A percentile compares a stretch with the other conserved stretches of the same genome.
These are phyloP conservation scores for Teratosphaeria zuluensis DNA, from an alignment of 2,329 filamentous ascomycete genomes.

Conservation along the genomic window DNA sequence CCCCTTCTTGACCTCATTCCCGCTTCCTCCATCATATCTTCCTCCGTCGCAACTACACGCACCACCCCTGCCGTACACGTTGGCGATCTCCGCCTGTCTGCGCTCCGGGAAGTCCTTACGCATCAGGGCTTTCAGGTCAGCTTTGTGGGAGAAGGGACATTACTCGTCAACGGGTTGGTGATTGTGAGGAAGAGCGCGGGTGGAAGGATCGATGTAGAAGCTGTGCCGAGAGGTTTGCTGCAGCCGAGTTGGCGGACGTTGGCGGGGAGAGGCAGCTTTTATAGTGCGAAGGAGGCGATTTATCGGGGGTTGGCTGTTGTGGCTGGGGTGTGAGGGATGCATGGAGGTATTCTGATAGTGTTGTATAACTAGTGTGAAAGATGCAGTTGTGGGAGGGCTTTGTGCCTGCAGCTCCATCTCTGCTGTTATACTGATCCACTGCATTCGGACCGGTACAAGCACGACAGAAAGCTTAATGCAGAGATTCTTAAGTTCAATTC, in stretches of 20 bases:
- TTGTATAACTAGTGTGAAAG: no score
- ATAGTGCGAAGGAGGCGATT: slow-evolving; percentile 79
- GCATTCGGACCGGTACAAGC: no score
- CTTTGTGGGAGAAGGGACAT: slow-evolving; percentile 83
- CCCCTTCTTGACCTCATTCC: slow-evolving; percentile 47
- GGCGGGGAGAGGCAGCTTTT: slow-evolving; percentile 58
- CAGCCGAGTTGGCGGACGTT: slow-evolving; percentile 23
- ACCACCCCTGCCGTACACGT: slow-evolving; percentile 61
- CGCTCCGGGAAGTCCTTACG: slow-evolving; percentile 77
- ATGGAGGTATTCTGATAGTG: no score
- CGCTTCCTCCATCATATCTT: not conserved
- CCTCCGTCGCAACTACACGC: not conserved
- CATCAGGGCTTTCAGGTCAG: slow-evolving; percentile 75
- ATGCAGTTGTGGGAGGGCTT: no score
- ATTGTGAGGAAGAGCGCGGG: slow-evolving; percentile 82
- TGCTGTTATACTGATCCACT: no score
- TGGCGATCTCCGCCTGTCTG: slow-evolving; percentile 80
- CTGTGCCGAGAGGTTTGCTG: slow-evolving; percentile 41
- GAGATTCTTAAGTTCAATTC: no score
- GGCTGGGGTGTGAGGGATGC: slow-evolving; percentile 28
- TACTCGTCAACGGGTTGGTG: slow-evolving; percentile 80
- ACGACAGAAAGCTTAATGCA: no score
- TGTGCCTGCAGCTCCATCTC: no score
- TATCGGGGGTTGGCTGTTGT: slow-evolving; percentile 93
- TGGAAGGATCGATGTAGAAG: slow-evolving; percentile 70